Conservation (phyloP, 2,329 filamentous ascomycete genomes). For the Cladophialophora carrionii region DNA sequence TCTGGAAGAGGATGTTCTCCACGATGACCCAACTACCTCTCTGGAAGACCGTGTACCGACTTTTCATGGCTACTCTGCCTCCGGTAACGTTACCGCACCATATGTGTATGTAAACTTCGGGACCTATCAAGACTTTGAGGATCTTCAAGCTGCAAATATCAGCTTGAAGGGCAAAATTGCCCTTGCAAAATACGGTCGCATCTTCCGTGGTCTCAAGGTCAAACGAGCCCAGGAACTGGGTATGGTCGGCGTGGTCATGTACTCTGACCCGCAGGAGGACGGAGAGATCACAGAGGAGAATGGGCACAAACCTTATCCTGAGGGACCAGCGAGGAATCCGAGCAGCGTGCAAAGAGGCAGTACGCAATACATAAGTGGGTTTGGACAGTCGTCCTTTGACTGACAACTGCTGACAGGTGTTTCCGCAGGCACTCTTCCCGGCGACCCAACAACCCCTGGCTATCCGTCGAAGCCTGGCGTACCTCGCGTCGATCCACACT, state of each 20-base stretch:
- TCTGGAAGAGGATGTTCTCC: conserved; percentile 79
- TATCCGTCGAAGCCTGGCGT: conserved; percentile 91
- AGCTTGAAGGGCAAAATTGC: conserved; percentile 83
- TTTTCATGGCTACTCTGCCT: conserved; percentile 94
- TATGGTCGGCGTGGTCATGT: conserved; percentile 82
- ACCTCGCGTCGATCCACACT: conserved; percentile 71
- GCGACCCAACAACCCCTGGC: conserved; percentile 87
- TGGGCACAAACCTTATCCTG: conserved; percentile 76
- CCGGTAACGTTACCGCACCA: conserved; percentile 83
- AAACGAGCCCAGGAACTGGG: conserved; percentile 90
- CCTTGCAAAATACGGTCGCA: conserved; percentile 78
- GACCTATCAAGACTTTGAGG: conserved; percentile 81
- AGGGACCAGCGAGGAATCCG: conserved; percentile 83
- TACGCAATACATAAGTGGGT: conserved; percentile 75
- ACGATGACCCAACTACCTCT: conserved; percentile 78
- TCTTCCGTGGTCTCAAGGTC: conserved; percentile 89
- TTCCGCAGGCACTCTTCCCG: conserved; percentile 58
- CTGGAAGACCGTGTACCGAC: conserved; percentile 75
- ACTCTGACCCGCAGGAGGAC: conserved; percentile 88
- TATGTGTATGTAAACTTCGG: conserved; percentile 93
- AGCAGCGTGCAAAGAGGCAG: conserved; percentile 90
- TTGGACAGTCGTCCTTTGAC: conserved; percentile 1
- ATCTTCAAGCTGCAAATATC: conserved; percentile 74
- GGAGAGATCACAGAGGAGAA: conserved; percentile 78
- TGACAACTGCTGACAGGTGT: conserved; percentile 35